Base-by-base conservation (phyloP, 78 protist species). In the Diacronema lutheri region DNA sequence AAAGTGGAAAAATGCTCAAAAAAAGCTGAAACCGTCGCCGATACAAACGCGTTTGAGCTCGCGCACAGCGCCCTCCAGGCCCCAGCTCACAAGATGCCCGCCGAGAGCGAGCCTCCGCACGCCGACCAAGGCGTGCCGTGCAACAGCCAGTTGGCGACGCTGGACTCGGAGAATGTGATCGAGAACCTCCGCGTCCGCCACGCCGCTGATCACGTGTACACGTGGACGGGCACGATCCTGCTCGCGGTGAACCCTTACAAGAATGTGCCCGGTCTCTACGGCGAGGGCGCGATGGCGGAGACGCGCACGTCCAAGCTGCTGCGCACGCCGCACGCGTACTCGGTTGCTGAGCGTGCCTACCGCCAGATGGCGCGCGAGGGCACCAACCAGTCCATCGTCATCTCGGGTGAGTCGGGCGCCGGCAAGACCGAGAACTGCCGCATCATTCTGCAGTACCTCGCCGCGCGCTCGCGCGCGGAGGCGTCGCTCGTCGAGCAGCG, bases 381-480 rank as follows among this genome's bases (percentile, higher is more conserved):
- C 44, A 41, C n/a, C n/a, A 9, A 35, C 29, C 90, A 91, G 69
- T 87, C 88, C 64, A 86, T 93, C 11, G 81, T 96, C 40, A 94
- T 94, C 60, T 83, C 91, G 4, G 96, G 98, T n/a, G 97, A 96
- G 86, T 88, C 94, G 7, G 99, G 98, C 21, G 96, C 98, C 12
- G 98, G 98, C 44, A 96, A 96, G 85, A 95, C 96, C 0, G 96
- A 93, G 81, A 84, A 83, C 44, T 81, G 89, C 46, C 88, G 91
- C 77, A 55, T 44, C 12, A 84, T 89, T 38, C 57, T 91, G 46
- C 77, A 84, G 72, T 79, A 56, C 50, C 73, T 60, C 50, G 50
- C 50, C 25, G 62, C 62, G 62, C 16, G 62, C 62, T 44, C 50
- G 50, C 50, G 50, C 50, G 7, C 50, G 50, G 50, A 44, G 50